phyloP scores from a whole-genome alignment of 1,284 basidiomycete species.

The Pseudomicrostroma phylloplanum region DNA sequence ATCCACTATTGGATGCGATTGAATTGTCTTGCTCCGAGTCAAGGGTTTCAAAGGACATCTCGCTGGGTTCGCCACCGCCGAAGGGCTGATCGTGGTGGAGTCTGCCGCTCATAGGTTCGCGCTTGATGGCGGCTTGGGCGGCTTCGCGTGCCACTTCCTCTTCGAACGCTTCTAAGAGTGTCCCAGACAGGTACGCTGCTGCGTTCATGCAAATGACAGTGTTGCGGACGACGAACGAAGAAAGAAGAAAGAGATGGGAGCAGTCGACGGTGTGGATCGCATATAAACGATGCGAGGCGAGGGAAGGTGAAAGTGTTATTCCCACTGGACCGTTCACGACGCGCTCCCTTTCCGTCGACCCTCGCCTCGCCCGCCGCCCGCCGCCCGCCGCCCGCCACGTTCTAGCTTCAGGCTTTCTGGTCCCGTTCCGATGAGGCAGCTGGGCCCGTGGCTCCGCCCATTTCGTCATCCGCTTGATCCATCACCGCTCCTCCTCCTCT shows the following conservation, averaged over 20 bases:
- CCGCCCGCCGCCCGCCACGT: too few species aligned
- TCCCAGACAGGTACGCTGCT: not conserved
- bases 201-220: not conserved
- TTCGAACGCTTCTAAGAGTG: not conserved
- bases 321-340: too few species aligned
- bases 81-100: not conserved
- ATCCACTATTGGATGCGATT: not conserved
- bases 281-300: not conserved
- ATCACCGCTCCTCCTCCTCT: too few species aligned
- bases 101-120: not conserved
- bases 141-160: not conserved
- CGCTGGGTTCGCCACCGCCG: not conserved
- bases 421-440: too few species aligned
- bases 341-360: too few species aligned
- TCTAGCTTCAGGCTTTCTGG: too few species aligned
- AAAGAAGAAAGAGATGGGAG: not conserved
- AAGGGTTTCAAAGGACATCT: not conserved
- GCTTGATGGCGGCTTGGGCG: not conserved
- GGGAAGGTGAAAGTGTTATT: not conserved
- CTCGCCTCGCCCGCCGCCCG: too few species aligned
- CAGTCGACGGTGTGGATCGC: not conserved
- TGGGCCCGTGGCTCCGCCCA: too few species aligned
- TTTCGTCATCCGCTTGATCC: too few species aligned
- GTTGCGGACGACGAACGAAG: not conserved
- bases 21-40: not conserved